Percentiles rank a stretch among this genome's conserved stretches.
phyloP scores from a whole-genome alignment of 192 early-diverging fungal genomes.

The Glomus cerebriforme region DNA sequence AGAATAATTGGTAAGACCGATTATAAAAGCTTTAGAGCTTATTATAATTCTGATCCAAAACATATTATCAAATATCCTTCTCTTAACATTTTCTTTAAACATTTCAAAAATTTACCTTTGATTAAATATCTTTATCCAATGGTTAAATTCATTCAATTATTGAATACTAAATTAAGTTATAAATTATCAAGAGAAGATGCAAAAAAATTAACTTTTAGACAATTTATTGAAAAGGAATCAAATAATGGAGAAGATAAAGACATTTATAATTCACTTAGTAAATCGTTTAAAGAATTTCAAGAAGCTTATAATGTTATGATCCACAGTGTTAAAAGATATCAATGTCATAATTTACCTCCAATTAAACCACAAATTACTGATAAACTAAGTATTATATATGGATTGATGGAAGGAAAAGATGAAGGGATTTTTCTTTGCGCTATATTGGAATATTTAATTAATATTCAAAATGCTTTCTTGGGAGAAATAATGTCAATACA shows the following conservation, averaged over 20 bases:
- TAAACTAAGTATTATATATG: neutral
- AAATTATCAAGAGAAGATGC: slow-evolving; percentile 7
- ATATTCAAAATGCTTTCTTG: slow-evolving; percentile 33
- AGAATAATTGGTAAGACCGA: neutral
- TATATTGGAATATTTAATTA: slow-evolving; percentile 18
- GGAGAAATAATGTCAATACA: neutral
- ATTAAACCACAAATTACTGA: neutral
- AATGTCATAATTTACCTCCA: slow-evolving; percentile 27
- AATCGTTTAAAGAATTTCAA: slow-evolving; percentile 16
- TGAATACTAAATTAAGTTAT: slow-evolving; percentile 13
- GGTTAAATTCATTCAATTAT: slow-evolving; percentile 24
- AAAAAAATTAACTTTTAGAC: neutral
- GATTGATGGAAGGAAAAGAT: slow-evolving; percentile 5
- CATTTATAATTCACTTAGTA: neutral
- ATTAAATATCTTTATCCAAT: slow-evolving; percentile 22
- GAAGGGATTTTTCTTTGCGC: slow-evolving; percentile 21
- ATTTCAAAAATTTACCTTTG: slow-evolving; percentile 7
- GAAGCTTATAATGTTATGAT: slow-evolving; percentile 25
- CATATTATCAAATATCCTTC: slow-evolving; percentile 7
- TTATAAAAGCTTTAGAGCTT: slow-evolving; percentile 10
- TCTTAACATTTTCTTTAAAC: slow-evolving; percentile 22
- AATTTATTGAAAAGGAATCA: slow-evolving; percentile 24
- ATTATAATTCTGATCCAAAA: slow-evolving; percentile 2
- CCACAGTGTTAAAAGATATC: slow-evolving; percentile 19
- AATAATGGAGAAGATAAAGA: neutral